Base-by-base conservation (phyloP, 768 basidiomycete genomes). In the Tephrocybe sp. region DNA sequence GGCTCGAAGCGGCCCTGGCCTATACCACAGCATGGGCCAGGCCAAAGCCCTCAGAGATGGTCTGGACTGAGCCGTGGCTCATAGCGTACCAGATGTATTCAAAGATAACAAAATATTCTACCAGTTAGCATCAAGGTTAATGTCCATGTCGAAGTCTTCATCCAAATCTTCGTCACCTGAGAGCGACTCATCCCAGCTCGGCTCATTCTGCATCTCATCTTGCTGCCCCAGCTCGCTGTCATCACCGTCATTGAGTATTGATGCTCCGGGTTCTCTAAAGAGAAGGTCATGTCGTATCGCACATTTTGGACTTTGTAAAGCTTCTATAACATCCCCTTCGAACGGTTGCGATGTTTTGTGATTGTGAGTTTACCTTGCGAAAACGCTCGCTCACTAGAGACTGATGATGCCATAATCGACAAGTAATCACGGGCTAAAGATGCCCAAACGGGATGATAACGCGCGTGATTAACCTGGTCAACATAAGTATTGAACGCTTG, bases 361-460 rank as follows among this genome's bases (percentile, higher is more conserved):
- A 73, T 65, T 0, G 72, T 74, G 22, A 74, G 71, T 5, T 72
- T 70, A 10, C 64, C 72, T 3, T 62, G 57, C 0, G 68, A 75
- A 53, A 76, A 76, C 5, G 70, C 72, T 8, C 61, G 61, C 54
- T 75, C 68, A 58, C 67, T 70, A 4, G 71, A 73, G 8, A 74
- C 71, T 1, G 65, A 69, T 0, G 67, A 67, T 8, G 68, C 67
- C 68, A 73, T 72, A 20, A 76, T 65, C 1, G 69, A 42, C 8
- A 75, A 62, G 22, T 69, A 68, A 48, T 75, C 72, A 7, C 57
- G 50, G 8, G 72, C 69, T 1, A 74, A 60, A 0, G 68, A 68
- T 0, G 65, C 65, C 71, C 72, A 74, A 0, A 62, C 59, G 2
- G 66, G 70, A 51, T 67, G 67, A 2, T 58, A 51, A 3, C 33